Evolutionary conservation across 148 eudicot genomes (phyloP).

Genomic region (Vaccinium vitisidaea): DNA sequence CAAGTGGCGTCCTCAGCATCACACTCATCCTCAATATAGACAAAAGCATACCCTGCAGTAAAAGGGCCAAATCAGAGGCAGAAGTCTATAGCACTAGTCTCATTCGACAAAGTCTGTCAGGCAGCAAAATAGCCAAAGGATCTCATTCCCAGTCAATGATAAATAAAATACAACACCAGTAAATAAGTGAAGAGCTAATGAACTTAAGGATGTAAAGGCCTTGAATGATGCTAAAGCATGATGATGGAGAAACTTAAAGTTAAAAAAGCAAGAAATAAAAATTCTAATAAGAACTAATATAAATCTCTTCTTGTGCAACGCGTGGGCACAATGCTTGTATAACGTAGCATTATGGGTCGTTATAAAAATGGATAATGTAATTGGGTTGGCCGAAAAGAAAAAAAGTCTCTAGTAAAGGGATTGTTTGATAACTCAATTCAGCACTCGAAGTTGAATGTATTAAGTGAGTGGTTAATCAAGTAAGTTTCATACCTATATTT

Average conservation of each 20-base stretch:
- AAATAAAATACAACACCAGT: constrained; percentile 72
- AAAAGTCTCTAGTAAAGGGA: no score
- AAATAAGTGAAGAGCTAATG: constrained; percentile 58
- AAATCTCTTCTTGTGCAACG: no score
- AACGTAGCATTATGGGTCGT: no score
- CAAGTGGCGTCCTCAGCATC: constrained; percentile 88
- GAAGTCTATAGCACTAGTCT: constrained; percentile 10
- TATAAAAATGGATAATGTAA: no score
- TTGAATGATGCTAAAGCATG: constrained; percentile 77
- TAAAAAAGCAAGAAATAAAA: no score
- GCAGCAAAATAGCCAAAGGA: constrained; percentile 34
- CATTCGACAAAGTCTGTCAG: constrained; percentile 8
- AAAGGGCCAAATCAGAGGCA: constrained; percentile 23
- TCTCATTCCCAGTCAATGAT: constrained; percentile 32
- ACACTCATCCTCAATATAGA: constrained; percentile 86
- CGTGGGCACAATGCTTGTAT: no score
- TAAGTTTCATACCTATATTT: no score
- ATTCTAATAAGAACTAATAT: no score
- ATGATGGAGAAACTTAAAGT: constrained; percentile 48
- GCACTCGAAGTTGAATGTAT: no score
- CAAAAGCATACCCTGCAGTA: constrained; percentile 86
- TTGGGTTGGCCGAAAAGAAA: no score
- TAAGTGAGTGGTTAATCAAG: no score
- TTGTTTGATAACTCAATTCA: no score
- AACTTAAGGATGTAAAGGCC: constrained; percentile 68